These are phyloP conservation scores for Cladophialophora chaetospira DNA, from an alignment of 2,329 filamentous ascomycete species.

Conservation along the genomic window DNA sequence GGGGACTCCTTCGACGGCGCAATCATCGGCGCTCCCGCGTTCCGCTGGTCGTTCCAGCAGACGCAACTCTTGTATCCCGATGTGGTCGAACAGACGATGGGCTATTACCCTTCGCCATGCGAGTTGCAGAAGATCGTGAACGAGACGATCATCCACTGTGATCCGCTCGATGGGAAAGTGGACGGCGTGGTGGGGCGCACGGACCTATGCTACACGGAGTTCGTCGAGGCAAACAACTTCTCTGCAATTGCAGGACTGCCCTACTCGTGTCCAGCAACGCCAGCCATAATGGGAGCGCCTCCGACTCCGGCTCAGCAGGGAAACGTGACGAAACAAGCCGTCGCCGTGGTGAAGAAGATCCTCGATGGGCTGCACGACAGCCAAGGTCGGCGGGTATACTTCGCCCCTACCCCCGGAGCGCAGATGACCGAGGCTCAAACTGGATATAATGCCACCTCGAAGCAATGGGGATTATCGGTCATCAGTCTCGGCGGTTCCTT, in stretches of 20 bases:
- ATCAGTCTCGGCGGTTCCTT: conserved; percentile 38
- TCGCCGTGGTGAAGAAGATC: conserved; percentile 41
- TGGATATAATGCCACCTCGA: conserved; percentile 34
- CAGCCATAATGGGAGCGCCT: background rate
- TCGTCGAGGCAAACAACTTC: conserved; percentile 40
- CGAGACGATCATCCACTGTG: conserved; percentile 57
- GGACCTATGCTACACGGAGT: conserved; percentile 51
- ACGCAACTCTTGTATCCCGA: conserved; percentile 45
- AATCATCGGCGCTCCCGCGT: conserved; percentile 51
- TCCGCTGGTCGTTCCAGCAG: conserved; percentile 49
- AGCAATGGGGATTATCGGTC: conserved; percentile 38
- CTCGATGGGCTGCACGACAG: conserved; percentile 45
- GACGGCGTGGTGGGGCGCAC: conserved; percentile 57
- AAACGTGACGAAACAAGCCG: conserved; percentile 35
- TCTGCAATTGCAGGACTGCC: conserved; percentile 49
- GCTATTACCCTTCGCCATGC: conserved; percentile 49
- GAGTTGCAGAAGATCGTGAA: conserved; percentile 57
- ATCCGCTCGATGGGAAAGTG: conserved; percentile 56
- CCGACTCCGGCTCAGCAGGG: conserved; percentile 36
- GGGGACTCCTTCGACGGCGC: conserved; percentile 50
- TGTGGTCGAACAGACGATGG: conserved; percentile 43
- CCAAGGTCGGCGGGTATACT: conserved; percentile 45
- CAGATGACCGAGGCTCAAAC: conserved; percentile 35
- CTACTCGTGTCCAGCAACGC: conserved; percentile 45
- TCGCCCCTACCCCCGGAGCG: conserved; percentile 38